These are phyloP conservation scores for Epichloe gansuensis DNA, from an alignment of 2,329 filamentous ascomycete genomes.

Conservation along the genomic window DNA sequence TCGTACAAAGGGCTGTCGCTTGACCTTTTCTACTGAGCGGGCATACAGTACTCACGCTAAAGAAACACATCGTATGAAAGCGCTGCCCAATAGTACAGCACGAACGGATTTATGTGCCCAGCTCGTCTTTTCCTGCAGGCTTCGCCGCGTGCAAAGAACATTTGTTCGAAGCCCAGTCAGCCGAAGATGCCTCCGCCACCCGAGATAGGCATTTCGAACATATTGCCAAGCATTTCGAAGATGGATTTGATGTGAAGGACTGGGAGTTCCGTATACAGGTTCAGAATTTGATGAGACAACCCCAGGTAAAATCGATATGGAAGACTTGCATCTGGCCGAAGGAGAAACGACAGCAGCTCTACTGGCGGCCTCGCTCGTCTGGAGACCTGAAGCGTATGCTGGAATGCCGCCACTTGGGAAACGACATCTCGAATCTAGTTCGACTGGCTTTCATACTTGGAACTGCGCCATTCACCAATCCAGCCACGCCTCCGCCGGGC, in stretches of 20 bases:
- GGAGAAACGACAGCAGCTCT: conserved; percentile 27
- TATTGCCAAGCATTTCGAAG: conserved; percentile 34
- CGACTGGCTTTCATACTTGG: conserved; percentile 32
- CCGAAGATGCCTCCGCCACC: conserved; percentile 23
- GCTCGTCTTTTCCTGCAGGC: conserved; percentile 32
- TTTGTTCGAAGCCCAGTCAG: conserved; percentile 27
- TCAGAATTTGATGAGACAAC: conserved; percentile 32
- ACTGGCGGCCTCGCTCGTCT: conserved; percentile 29
- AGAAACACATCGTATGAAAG: conserved; percentile 29
- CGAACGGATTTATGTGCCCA: conserved; percentile 30
- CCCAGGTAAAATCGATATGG: conserved; percentile 30
- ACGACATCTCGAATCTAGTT: conserved; percentile 29
- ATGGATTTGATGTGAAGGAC: conserved; percentile 27
- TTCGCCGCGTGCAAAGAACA: conserved; percentile 31
- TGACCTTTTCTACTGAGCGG: conserved; percentile 33
- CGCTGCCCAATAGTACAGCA: conserved; percentile 27
- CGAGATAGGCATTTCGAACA: conserved; percentile 35
- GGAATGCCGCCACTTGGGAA: conserved; percentile 30
- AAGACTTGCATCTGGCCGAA: conserved; percentile 35
- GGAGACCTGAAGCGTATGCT: conserved; percentile 32
- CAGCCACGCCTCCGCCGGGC: conserved; percentile 23
- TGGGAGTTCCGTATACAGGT: conserved; percentile 33
- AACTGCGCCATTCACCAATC: conserved; percentile 26
- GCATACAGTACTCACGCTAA: conserved; percentile 34
- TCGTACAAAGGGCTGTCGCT: conserved; percentile 27